Conservation (phyloP, 176 grass and related monocot genomes). For the Hyparrhenia diplandra region DNA sequence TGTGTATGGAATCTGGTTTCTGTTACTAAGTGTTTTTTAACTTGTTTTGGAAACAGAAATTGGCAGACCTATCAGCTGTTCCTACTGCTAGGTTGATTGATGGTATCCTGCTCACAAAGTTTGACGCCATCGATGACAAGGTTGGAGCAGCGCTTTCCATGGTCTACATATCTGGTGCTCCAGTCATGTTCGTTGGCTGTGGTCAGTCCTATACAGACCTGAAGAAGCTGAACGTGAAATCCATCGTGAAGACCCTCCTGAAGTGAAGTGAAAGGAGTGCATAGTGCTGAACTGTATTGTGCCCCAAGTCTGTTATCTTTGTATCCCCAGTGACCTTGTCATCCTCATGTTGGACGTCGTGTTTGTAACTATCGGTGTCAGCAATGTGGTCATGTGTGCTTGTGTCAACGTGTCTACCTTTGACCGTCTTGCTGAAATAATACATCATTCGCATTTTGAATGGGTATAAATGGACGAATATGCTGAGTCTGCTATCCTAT, state of each 20-base stretch:
- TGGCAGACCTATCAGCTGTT: constrained; percentile 76
- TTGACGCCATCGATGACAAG: constrained; percentile 94
- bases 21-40: background rate
- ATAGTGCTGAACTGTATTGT: constrained; percentile 6
- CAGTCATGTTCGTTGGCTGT: constrained; percentile 90
- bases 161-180: constrained; percentile 95
- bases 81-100: constrained; percentile 84
- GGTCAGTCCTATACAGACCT: constrained; percentile 94
- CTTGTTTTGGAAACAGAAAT: constrained; percentile 55
- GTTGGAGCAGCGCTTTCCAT: constrained; percentile 83
- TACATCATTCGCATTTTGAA: background rate
- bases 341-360: constrained; percentile 31
- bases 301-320: constrained; percentile 2
- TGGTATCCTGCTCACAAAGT: constrained; percentile 96
- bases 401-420: background rate
- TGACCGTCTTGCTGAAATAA: background rate
- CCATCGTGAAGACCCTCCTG: constrained; percentile 92
- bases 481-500: background rate
- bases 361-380: background rate
- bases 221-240: constrained; percentile 93
- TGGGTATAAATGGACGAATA: background rate
- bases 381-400: background rate
- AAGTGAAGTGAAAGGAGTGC: constrained; percentile 59
- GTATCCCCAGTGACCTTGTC: constrained; percentile 48
- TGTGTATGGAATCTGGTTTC: background rate